Evolutionary conservation across 2,329 filamentous ascomycete species (phyloP), one percentile per base, ranked within the genome.

Genomic region (Aspergillus ustus): DNA sequence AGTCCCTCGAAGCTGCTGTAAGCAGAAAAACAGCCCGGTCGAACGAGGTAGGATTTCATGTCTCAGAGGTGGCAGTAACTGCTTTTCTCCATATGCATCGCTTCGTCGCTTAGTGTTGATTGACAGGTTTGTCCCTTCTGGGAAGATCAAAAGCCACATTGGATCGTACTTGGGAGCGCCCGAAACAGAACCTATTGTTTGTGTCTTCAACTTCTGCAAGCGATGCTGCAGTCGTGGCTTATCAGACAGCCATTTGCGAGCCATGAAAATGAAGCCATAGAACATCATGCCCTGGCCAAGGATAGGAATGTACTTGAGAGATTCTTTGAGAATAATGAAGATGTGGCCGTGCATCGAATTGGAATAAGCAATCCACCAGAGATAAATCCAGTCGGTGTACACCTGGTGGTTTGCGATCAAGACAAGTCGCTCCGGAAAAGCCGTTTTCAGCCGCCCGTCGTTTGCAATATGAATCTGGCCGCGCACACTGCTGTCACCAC

Each of bases 301-400:
- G 56, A 89, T 76, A 0, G 87, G 87, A 9, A 89, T 84, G 63
- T 85, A 84, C 68, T 87, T 87, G 60, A 89, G 74, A 2, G 85
- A 87, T 68, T 89, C 87, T 69, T 89, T 89, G 49, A 89, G 73
- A 57, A 89, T 88, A 71, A 89, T 89, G 71, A 86, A 89, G 67
- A 89, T 83, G 65, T 85, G 85, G 37, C 87, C 87, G 66, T 89
- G 87, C 84, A 88, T 88, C 62, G 80, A 78, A 68, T 86, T 86
- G 1, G 86, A 87, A 67, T 89, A 89, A 2, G 86, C 84, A 50
- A 87, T 82, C 86, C 87, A 89, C 87, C 87, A 89, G 2, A 89
- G 79, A 70, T 89, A 89, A 15, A 89, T 77, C 87, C 87, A 89
- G 68, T 89, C 87, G n/a, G 87, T 89, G 71, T 89, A 89, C 2